Percentiles rank a stretch among this genome's conserved stretches.
Evolutionary conservation across 768 basidiomycete species (phyloP).

Genomic region (Chalciporus piperatus): DNA sequence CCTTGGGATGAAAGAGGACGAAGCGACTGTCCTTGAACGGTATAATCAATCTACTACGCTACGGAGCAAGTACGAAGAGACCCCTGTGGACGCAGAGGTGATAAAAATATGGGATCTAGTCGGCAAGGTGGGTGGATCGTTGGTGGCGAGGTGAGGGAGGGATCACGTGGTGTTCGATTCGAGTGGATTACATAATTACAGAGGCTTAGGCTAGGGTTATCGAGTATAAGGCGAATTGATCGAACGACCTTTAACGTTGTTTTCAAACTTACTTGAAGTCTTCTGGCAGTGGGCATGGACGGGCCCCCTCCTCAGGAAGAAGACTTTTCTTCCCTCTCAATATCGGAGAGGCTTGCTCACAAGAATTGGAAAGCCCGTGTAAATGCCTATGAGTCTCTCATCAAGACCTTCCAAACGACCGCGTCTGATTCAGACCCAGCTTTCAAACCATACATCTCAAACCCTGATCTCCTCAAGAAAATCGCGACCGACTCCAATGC

Average conservation of each 20-base stretch:
- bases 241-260: slow-evolving; percentile 3
- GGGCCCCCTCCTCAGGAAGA: slow-evolving; percentile 91
- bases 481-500: slow-evolving; percentile 90
- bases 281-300: slow-evolving; percentile 62
- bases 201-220: slow-evolving; percentile 7
- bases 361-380: slow-evolving; percentile 99
- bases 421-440: slow-evolving; percentile 92
- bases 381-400: slow-evolving; percentile 85
- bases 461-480: slow-evolving; percentile 77
- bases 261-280: slow-evolving; percentile 7
- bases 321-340: slow-evolving; percentile 79
- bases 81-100: slow-evolving; percentile 50
- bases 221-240: neutral
- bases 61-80: slow-evolving; percentile 38
- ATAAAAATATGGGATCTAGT: slow-evolving; percentile 57
- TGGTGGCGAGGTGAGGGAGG: slow-evolving; percentile 36
- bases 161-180: slow-evolving; percentile 22
- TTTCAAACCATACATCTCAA: slow-evolving; percentile 85
- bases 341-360: slow-evolving; percentile 80
- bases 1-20: slow-evolving; percentile 49
- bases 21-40: slow-evolving; percentile 52
- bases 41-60: slow-evolving; percentile 45
- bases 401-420: slow-evolving; percentile 83
- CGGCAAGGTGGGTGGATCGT: slow-evolving; percentile 52
- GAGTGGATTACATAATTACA: slow-evolving; percentile 21